Percentiles rank a stretch among this genome's conserved stretches.
These are phyloP conservation scores for Cladosporium cucumerinum DNA, from an alignment of 2,329 filamentous ascomycete genomes.

Conservation along the genomic window DNA sequence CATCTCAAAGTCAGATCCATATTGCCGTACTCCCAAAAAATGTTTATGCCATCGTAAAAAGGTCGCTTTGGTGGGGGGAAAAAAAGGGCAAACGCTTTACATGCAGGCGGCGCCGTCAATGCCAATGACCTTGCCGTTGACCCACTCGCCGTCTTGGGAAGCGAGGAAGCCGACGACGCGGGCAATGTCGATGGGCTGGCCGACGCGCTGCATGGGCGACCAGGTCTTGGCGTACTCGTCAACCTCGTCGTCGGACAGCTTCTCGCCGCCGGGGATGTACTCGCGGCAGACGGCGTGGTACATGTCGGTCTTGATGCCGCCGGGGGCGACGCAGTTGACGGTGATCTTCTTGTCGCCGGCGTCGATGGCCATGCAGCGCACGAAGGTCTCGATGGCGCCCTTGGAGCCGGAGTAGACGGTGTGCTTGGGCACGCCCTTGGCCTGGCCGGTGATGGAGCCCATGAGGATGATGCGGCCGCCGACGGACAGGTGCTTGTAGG, in stretches of 20 bases:
- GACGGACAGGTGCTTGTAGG: constrained; percentile 52
- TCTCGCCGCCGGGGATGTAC: constrained; percentile 58
- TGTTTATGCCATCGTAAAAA: constrained; percentile 4
- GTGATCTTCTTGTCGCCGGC: constrained; percentile 55
- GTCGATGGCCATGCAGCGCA: constrained; percentile 54
- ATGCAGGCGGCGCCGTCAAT: constrained; percentile 43
- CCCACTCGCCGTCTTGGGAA: constrained; percentile 56
- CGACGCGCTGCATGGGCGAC: constrained; percentile 63
- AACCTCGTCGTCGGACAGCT: constrained; percentile 55
- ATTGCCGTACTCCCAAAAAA: constrained; percentile 6
- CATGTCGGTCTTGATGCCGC: constrained; percentile 56
- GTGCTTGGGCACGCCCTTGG: constrained; percentile 54
- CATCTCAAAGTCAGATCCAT: not conserved
- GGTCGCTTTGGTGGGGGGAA: not conserved
- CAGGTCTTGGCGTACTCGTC: constrained; percentile 62
- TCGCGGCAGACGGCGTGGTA: constrained; percentile 63
- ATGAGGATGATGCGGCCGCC: constrained; percentile 54
- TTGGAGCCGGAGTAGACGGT: constrained; percentile 53
- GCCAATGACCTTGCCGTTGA: constrained; percentile 54
- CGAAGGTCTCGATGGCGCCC: constrained; percentile 54
- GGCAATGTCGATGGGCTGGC: constrained; percentile 65
- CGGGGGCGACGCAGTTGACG: constrained; percentile 59
- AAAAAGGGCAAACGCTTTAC: constrained; percentile 25
- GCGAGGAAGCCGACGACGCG: constrained; percentile 61
- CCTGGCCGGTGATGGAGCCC: constrained; percentile 56